phyloP scores from a whole-genome alignment of 2,329 filamentous ascomycete genomes.

The Pseudofabraea citricarpa region DNA sequence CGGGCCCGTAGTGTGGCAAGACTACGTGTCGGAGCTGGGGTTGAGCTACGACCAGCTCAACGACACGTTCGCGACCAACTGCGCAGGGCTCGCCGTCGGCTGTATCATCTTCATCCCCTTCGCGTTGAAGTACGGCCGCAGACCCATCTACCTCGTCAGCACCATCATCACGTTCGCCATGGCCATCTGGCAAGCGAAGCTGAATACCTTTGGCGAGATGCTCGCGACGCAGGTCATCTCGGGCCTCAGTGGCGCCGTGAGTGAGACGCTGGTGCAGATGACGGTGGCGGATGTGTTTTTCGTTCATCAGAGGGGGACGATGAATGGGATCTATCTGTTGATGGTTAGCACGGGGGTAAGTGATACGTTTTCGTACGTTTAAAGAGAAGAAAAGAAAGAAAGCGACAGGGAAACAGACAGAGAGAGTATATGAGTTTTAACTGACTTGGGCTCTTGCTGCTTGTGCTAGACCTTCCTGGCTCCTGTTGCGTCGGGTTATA shows the following conservation, averaged over 20 bases:
- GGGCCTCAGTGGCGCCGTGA: constrained; percentile 38
- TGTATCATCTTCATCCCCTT: constrained; percentile 39
- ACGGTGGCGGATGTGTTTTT: constrained; percentile 42
- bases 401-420: too few species aligned
- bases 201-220: constrained; percentile 36
- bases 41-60: constrained; percentile 32
- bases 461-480: constrained; percentile 22
- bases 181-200: constrained; percentile 38
- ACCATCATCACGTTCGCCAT: constrained; percentile 31
- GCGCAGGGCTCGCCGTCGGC: constrained; percentile 36
- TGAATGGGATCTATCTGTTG: constrained; percentile 42
- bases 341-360: constrained; percentile 28
- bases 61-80: constrained; percentile 38
- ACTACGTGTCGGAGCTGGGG: constrained; percentile 31
- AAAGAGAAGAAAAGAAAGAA: too few species aligned
- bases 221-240: constrained; percentile 37
- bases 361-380: constrained; percentile 1
- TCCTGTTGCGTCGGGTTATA: constrained; percentile 35
- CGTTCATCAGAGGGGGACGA: constrained; percentile 39
- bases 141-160: constrained; percentile 40
- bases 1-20: background rate
- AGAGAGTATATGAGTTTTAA: too few species aligned
- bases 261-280: constrained; percentile 40
- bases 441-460: too few species aligned
- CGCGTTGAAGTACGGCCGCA: constrained; percentile 39